phyloP scores from a whole-genome alignment of 768 basidiomycete genomes.

The Serpula lacrymans region DNA sequence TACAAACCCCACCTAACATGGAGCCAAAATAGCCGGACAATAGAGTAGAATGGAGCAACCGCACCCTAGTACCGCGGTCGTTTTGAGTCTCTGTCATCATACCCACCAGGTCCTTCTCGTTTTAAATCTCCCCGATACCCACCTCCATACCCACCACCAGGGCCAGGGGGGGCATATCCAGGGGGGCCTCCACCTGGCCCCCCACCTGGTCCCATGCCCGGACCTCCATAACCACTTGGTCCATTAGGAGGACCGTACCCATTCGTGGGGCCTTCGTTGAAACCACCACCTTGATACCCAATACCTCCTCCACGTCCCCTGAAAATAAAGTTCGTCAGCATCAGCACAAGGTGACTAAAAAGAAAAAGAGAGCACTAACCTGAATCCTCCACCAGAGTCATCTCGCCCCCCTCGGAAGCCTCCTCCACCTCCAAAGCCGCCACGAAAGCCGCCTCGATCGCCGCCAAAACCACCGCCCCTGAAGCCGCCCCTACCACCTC shows the following conservation, averaged over 20 bases:
- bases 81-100: slow-evolving; percentile 79
- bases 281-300: slow-evolving; percentile 62
- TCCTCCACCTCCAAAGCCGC: slow-evolving; percentile 45
- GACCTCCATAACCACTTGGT: slow-evolving; percentile 30
- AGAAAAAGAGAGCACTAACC: slow-evolving; percentile 30
- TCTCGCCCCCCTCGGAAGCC: slow-evolving; percentile 39
- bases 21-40: slow-evolving; percentile 21
- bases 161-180: slow-evolving; percentile 44
- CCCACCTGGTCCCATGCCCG: slow-evolving; percentile 41
- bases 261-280: slow-evolving; percentile 51
- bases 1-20: slow-evolving; percentile 33
- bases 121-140: slow-evolving; percentile 74
- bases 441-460: slow-evolving; percentile 29
- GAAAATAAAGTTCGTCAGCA: slow-evolving; percentile 13
- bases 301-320: slow-evolving; percentile 71
- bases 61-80: slow-evolving; percentile 71
- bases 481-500: slow-evolving; percentile 36
- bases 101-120: slow-evolving; percentile 70
- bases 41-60: slow-evolving; percentile 25
- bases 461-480: slow-evolving; percentile 29
- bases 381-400: slow-evolving; percentile 41
- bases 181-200: slow-evolving; percentile 35
- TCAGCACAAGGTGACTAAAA: slow-evolving; percentile 5
- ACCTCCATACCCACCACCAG: slow-evolving; percentile 46
- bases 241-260: slow-evolving; percentile 53